These are phyloP conservation scores for Calocera viscosa DNA, from an alignment of 768 basidiomycete species.

Conservation along the genomic window DNA sequence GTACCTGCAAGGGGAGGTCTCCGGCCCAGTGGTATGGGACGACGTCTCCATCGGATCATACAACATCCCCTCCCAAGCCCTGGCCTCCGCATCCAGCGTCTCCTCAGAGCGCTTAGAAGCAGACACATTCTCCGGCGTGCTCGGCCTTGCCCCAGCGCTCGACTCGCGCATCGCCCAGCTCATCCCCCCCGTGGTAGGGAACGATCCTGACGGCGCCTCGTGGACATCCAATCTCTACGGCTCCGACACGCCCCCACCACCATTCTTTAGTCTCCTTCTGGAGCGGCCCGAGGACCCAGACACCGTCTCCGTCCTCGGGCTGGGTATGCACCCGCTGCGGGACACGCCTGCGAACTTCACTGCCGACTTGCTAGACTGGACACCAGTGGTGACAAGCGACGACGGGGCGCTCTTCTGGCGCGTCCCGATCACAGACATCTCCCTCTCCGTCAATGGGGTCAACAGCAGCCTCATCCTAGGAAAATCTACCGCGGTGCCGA, in stretches of 20 bases:
- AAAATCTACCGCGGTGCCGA: constrained; percentile 23
- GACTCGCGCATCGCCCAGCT: constrained; percentile 50
- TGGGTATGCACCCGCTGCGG: constrained; percentile 53
- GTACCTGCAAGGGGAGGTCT: constrained; percentile 48
- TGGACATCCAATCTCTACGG: constrained; percentile 60
- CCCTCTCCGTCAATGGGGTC: constrained; percentile 44
- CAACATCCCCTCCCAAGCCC: constrained; percentile 48
- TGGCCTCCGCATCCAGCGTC: constrained; percentile 50
- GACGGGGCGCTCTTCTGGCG: constrained; percentile 51
- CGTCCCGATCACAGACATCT: constrained; percentile 42
- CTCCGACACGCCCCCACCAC: constrained; percentile 37
- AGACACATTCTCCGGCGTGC: constrained; percentile 46
- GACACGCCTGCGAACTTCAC: constrained; percentile 31
- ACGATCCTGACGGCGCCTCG: constrained; percentile 52
- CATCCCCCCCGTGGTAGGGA: constrained; percentile 37
- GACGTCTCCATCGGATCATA: constrained; percentile 51
- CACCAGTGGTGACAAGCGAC: constrained; percentile 37
- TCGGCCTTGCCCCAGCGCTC: constrained; percentile 61
- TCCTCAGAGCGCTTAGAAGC: constrained; percentile 43
- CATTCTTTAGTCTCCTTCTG: constrained; percentile 55
- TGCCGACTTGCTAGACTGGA: constrained; percentile 9
- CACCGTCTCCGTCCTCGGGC: constrained; percentile 50
- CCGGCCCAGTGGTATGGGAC: constrained; percentile 62
- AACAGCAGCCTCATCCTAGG: constrained; percentile 33
- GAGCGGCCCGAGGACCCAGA: constrained; percentile 50